Conservation (phyloP, 768 basidiomycete genomes). For the Lactifluus hygrophoroides region DNA sequence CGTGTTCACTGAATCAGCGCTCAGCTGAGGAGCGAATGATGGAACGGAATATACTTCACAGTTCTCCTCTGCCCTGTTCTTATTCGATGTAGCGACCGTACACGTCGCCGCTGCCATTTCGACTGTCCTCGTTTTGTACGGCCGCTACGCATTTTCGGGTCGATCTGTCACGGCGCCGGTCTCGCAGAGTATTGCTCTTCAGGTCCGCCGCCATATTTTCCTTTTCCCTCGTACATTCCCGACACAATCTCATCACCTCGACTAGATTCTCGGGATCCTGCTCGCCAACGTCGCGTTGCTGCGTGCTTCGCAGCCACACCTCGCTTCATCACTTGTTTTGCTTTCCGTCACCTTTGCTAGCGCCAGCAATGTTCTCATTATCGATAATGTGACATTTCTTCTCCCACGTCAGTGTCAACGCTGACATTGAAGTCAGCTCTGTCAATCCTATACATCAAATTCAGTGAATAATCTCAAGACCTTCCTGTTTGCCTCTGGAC, state of each 20-base stretch:
- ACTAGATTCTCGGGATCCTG: conserved; percentile 29
- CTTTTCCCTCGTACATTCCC: too few species aligned
- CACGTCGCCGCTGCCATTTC: conserved; percentile 9
- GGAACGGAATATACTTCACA: neutral
- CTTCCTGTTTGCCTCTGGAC: conserved; percentile 19
- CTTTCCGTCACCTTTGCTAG: conserved; percentile 7
- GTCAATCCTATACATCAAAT: conserved; percentile 13
- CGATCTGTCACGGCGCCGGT: conserved; percentile 21
- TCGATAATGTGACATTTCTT: neutral
- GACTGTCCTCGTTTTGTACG: conserved; percentile 2
- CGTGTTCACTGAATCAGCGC: neutral
- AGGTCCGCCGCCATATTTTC: conserved; percentile 24
- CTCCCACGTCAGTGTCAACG: neutral
- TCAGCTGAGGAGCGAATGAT: neutral
- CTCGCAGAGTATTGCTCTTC: conserved; percentile 29
- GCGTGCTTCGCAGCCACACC: neutral
- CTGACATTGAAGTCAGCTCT: conserved; percentile 16
- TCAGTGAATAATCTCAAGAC: conserved; percentile 15
- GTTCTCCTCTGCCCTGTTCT: conserved; percentile 4
- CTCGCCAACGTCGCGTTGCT: conserved; percentile 24
- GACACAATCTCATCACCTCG: conserved; percentile 4
- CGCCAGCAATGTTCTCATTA: conserved; percentile 4
- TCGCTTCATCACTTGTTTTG: conserved; percentile 2
- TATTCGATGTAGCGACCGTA: conserved; percentile 8
- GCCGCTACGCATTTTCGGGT: conserved; percentile 16